A percentile compares a stretch with the other conserved stretches of the same genome.
Conservation (phyloP, 352 stramenopile genomes). For the Globisporangium paddicum region DNA sequence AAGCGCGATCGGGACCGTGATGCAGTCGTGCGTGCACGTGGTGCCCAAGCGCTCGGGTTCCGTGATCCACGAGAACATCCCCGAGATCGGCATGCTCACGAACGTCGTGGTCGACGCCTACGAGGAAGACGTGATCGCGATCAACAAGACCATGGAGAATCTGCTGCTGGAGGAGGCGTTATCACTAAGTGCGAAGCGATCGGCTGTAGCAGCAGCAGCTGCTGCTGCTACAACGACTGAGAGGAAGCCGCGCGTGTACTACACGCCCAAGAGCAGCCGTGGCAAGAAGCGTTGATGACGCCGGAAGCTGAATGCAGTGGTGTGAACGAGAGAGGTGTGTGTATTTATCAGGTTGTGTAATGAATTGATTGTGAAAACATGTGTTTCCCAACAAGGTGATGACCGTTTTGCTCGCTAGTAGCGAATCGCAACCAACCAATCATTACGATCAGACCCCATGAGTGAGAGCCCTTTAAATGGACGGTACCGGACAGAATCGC, state of each 20-base stretch:
- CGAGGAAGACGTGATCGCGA: conserved; percentile 44
- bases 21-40: conserved; percentile 13
- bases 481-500: too few relatives aligned
- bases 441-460: too few relatives aligned
- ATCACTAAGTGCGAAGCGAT: not conserved
- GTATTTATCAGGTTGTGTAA: too few relatives aligned
- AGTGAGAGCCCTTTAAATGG: too few relatives aligned
- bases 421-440: too few relatives aligned
- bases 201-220: not conserved
- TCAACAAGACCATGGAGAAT: conserved; percentile 48
- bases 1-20: conserved; percentile 10
- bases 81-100: conserved; percentile 42
- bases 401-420: too few relatives aligned
- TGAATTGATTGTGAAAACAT: too few relatives aligned
- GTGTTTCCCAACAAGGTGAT: too few relatives aligned
- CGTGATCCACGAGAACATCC: conserved; percentile 11
- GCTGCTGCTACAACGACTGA: not conserved
- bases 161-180: conserved; percentile 36
- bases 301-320: too few relatives aligned
- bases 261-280: not conserved
- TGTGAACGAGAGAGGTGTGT: too few relatives aligned
- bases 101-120: conserved; percentile 53
- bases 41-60: not conserved
- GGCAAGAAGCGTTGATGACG: not conserved
- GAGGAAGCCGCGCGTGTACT: not conserved